Evolutionary conservation across 768 basidiomycete genomes (phyloP).

Genomic region (Rhodotorula sphaerocarpa): DNA sequence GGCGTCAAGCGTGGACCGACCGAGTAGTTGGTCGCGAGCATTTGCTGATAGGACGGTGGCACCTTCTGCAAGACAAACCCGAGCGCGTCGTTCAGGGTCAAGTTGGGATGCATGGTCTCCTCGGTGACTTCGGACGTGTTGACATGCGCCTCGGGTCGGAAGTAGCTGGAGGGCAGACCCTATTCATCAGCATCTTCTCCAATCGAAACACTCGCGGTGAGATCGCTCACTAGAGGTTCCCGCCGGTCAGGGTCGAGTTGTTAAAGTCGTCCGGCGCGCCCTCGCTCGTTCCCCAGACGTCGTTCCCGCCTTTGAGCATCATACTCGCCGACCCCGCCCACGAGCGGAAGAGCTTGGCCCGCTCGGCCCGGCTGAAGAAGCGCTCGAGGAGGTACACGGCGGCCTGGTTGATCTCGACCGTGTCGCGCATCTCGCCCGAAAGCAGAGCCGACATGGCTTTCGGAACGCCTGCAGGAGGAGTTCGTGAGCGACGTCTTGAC

Average conservation of each 20-base stretch:
- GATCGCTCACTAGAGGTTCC: constrained; percentile 29
- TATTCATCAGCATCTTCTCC: too few relatives aligned
- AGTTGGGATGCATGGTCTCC: constrained; percentile 49
- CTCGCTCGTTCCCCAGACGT: constrained; percentile 68
- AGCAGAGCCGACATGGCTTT: constrained; percentile 94
- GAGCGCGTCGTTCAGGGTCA: constrained; percentile 68
- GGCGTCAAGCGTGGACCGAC: not conserved
- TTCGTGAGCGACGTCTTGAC: not conserved
- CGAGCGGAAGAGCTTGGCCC: constrained; percentile 78
- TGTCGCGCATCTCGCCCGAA: constrained; percentile 78
- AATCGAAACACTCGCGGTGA: too few relatives aligned
- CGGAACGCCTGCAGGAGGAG: constrained; percentile 43
- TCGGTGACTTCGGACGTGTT: constrained; percentile 27
- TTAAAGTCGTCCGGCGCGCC: constrained; percentile 76
- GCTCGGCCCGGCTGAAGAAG: constrained; percentile 84
- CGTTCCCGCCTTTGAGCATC: constrained; percentile 49
- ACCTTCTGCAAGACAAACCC: constrained; percentile 76
- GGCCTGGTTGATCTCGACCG: constrained; percentile 65
- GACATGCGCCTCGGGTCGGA: constrained; percentile 22
- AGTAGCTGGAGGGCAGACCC: constrained; percentile 13
- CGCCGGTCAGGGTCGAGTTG: constrained; percentile 32
- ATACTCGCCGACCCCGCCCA: constrained; percentile 86
- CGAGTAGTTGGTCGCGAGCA: constrained; percentile 47
- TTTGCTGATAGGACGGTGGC: constrained; percentile 62
- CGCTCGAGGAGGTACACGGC: constrained; percentile 54